Percentiles rank a stretch among this genome's conserved stretches.
These are phyloP conservation scores for Maudiozyma saulgeensis DNA, from an alignment of 805 yeast genomes.

Conservation along the genomic window DNA sequence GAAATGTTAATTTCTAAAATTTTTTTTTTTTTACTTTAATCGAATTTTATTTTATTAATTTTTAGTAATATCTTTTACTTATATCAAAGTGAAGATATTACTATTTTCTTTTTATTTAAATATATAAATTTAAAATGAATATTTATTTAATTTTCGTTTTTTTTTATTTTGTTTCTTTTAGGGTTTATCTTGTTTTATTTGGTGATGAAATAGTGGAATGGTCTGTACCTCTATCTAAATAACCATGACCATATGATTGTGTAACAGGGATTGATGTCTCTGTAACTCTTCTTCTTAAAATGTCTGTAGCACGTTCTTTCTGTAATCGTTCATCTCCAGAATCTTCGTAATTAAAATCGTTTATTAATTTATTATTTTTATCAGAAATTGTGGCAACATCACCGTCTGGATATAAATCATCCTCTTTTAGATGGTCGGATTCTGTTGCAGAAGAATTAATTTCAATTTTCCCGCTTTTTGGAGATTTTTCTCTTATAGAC, in stretches of 20 bases:
- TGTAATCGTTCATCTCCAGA: conserved; percentile 7
- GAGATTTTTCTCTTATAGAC: neutral
- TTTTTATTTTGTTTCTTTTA: neutral
- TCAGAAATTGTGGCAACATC: neutral
- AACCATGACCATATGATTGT: neutral
- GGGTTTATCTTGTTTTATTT: too few species aligned
- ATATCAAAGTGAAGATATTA: too few species aligned
- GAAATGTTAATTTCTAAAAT: neutral
- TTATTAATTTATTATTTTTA: neutral
- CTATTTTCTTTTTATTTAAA: neutral
- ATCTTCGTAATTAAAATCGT: neutral
- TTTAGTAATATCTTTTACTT: too few species aligned
- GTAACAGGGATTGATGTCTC: neutral
- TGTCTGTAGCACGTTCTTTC: conserved; percentile 18
- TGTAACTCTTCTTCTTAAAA: conserved; percentile 17
- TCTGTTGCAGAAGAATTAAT: too few species aligned
- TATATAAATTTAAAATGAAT: neutral
- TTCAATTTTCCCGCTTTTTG: neutral
- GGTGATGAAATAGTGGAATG: neutral
- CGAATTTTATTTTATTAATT: too few species aligned
- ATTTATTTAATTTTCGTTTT: neutral
- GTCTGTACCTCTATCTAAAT: neutral
- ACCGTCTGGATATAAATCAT: neutral
- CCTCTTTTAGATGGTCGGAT: neutral
- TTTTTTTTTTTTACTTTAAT: too few species aligned